Base-by-base conservation (phyloP, 129 eudicot genomes). In the Ambrosia artemisiifolia region DNA sequence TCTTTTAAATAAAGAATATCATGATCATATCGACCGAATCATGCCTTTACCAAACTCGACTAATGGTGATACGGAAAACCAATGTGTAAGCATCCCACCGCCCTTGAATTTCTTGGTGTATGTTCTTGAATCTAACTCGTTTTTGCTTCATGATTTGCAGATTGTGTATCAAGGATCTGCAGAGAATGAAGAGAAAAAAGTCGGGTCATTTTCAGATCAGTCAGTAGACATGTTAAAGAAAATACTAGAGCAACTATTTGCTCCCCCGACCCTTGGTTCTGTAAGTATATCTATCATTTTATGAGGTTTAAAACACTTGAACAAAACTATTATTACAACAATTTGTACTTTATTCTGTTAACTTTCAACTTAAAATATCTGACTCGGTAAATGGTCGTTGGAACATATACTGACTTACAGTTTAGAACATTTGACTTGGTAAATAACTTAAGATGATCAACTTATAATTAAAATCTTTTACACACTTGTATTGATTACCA, bases 191-290 rank as follows among this genome's bases (percentile, higher is more conserved):
- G 68, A 57, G 73, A 69, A 78, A 68, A 49, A 71, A 65, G 72
- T 11, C 0, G 42, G 46, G 70, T 48, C 77, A 19, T 56, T 71
- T 42, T 75, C 81, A 74, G 55, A 63, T 63, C 65, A 80, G 65
- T 49, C 80, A 11, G 44, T 50, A 5, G 87, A 72, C 47, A 19
- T 80, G 20, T 8, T 85, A 17, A 82, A 76, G 78, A 82, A 76
- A 73, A 65, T 94, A 42, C 18, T 81, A 17, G 93, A 90, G 72
- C 96, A 94, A 81, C 69, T 94, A 54, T 48, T 75, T 68, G 83
- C 98, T 63, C 98, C 97, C 69, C 98, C 98, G 5, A 81, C 96
- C n/a, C 16, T 94, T 72, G 93, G 87, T 14, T 90, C 95, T 19
- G 98, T 94, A 74, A 84, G 95, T 81, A 9, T 70, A 70, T 17